Percentiles rank a stretch among this genome's conserved stretches.
phyloP scores from a whole-genome alignment of 129 eudicot genomes.

The Helichrysum umbraculigerum region DNA sequence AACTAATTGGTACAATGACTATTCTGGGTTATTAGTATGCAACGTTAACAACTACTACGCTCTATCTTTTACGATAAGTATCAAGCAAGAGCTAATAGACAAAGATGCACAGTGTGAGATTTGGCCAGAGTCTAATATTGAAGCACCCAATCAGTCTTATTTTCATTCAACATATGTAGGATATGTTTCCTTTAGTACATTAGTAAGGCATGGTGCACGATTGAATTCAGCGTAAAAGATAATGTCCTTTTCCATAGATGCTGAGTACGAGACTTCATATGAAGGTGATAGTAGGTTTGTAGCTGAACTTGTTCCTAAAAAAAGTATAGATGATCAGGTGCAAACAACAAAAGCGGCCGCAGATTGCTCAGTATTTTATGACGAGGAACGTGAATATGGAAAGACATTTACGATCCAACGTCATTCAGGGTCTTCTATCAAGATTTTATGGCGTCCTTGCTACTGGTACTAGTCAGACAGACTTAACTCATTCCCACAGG shows the following conservation, averaged over 20 bases:
- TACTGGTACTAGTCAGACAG: not conserved
- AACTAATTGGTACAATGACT: conserved; percentile 1
- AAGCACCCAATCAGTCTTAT: no score
- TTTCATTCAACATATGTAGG: no score
- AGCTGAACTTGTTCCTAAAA: no score
- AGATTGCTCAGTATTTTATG: conserved; percentile 3
- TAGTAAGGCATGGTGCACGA: no score
- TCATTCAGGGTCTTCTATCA: conserved; percentile 10
- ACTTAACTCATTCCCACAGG: not conserved
- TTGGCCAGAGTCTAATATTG: no score
- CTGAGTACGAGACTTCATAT: no score
- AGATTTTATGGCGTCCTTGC: conserved; percentile 10
- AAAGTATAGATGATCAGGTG: not conserved
- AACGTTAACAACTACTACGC: not conserved
- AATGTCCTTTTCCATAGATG: no score
- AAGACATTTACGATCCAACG: not conserved
- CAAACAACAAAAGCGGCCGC: not conserved
- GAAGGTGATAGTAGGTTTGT: no score
- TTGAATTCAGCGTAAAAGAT: no score
- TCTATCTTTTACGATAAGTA: not conserved
- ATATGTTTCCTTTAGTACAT: no score
- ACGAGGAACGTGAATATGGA: not conserved
- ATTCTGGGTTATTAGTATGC: conserved; percentile 10
- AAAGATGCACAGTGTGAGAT: not conserved
- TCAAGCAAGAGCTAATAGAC: not conserved